Percentiles rank a stretch among this genome's conserved stretches.
Conservation (phyloP, 306 rosid genomes). For the Prinsepia uniflora region DNA sequence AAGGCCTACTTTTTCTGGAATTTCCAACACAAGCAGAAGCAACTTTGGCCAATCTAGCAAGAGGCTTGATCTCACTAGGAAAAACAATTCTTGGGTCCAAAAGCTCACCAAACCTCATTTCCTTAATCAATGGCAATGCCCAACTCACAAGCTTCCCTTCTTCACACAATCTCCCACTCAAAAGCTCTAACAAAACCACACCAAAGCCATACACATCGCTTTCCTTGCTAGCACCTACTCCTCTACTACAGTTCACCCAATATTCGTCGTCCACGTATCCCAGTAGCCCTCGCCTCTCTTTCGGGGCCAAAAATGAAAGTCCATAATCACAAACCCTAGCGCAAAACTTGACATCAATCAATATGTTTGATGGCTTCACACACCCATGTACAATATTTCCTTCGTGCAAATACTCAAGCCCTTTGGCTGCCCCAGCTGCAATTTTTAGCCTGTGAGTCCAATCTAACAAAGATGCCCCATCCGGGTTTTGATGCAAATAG, state of each 20-base stretch:
- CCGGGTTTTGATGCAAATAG: constrained; percentile 60
- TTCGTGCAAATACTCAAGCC: constrained; percentile 73
- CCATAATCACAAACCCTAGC: constrained; percentile 70
- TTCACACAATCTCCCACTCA: constrained; percentile 74
- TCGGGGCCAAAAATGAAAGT: constrained; percentile 46
- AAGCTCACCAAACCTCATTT: constrained; percentile 45
- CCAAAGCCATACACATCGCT: constrained; percentile 88
- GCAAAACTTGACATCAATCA: constrained; percentile 50
- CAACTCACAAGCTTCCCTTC: constrained; percentile 60
- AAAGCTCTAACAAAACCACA: constrained; percentile 65
- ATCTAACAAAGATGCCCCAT: constrained; percentile 46
- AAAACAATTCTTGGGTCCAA: constrained; percentile 56
- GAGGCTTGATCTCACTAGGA: constrained; percentile 43
- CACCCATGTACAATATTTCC: constrained; percentile 74
- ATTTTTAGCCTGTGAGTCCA: constrained; percentile 59
- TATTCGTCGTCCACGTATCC: constrained; percentile 75
- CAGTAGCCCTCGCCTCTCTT: constrained; percentile 45
- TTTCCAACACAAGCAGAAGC: constrained; percentile 82
- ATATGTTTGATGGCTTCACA: constrained; percentile 66
- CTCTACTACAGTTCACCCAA: constrained; percentile 33
- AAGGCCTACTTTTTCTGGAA: constrained; percentile 72
- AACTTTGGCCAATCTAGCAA: constrained; percentile 74
- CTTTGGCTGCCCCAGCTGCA: constrained; percentile 78
- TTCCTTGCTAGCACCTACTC: constrained; percentile 50
- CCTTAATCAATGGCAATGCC: constrained; percentile 83